These are phyloP conservation scores for Ormosia emarginata DNA, from an alignment of 306 rosid species.

Conservation along the genomic window DNA sequence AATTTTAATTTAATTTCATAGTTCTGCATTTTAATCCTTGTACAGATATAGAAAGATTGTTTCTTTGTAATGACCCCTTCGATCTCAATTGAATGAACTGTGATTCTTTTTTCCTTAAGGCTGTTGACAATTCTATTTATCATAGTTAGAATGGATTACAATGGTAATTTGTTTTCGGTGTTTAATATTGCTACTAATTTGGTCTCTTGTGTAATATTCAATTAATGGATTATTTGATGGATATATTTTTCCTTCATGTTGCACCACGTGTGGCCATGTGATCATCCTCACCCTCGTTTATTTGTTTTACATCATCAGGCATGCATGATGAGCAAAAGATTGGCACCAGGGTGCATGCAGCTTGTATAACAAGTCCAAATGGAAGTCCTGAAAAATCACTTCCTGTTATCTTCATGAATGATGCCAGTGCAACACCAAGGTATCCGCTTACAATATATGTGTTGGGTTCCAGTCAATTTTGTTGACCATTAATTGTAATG, in stretches of 20 bases:
- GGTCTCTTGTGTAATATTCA: not conserved
- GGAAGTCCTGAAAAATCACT: constrained; percentile 80
- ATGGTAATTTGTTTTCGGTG: too few species aligned
- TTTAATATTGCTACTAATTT: not conserved
- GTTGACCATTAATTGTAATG: too few species aligned
- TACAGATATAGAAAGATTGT: constrained; percentile 1
- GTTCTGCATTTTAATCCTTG: constrained; percentile 19
- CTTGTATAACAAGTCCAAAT: constrained; percentile 64
- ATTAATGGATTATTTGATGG: not conserved
- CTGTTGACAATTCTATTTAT: not conserved
- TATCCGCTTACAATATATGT: constrained; percentile 80
- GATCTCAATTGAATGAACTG: not conserved
- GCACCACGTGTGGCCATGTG: too few species aligned
- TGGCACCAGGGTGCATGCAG: constrained; percentile 67
- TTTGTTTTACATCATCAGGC: constrained; percentile 41
- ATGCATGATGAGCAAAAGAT: constrained; percentile 72
- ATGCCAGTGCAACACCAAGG: constrained; percentile 78
- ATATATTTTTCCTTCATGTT: too few species aligned
- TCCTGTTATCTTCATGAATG: constrained; percentile 53
- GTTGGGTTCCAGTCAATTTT: too few species aligned
- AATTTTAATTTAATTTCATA: not conserved
- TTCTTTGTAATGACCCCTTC: not conserved
- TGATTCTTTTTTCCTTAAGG: not conserved
- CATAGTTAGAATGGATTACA: not conserved
- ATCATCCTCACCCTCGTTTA: too few species aligned